These are phyloP conservation scores for Bipolaris victoriae DNA, from an alignment of 2,329 filamentous ascomycete species.

Conservation along the genomic window DNA sequence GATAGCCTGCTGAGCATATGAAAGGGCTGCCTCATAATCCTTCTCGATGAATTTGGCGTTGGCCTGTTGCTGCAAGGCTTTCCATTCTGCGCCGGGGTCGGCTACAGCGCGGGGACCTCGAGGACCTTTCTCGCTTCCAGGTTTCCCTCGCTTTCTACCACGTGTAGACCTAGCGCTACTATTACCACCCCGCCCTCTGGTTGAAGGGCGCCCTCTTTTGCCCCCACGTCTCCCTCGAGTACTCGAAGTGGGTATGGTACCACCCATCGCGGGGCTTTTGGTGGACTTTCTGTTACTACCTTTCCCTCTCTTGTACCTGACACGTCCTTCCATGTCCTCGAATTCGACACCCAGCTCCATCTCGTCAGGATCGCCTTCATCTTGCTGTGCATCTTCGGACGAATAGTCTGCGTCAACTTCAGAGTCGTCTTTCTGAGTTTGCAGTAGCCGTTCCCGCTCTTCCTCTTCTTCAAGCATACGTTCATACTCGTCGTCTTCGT, in stretches of 20 bases:
- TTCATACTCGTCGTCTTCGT: constrained; percentile 34
- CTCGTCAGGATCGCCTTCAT: constrained; percentile 43
- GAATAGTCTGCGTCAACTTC: constrained; percentile 47
- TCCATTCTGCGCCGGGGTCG: constrained; percentile 74
- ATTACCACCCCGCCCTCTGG: constrained; percentile 34
- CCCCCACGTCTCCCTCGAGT: constrained; percentile 26
- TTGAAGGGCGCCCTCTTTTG: constrained; percentile 34
- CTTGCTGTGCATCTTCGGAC: constrained; percentile 40
- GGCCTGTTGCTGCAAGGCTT: constrained; percentile 68
- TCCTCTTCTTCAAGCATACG: constrained; percentile 31
- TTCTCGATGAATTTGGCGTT: constrained; percentile 70
- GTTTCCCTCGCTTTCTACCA: constrained; percentile 30
- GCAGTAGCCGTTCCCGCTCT: constrained; percentile 39
- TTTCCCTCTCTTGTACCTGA: constrained; percentile 27
- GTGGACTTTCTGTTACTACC: constrained; percentile 6
- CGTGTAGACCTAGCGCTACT: constrained; percentile 25
- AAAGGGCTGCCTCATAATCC: constrained; percentile 59
- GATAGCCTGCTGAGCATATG: constrained; percentile 43
- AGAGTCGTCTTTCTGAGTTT: constrained; percentile 37
- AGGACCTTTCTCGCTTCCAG: constrained; percentile 39
- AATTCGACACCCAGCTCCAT: constrained; percentile 38
- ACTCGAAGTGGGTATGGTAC: constrained; percentile 14
- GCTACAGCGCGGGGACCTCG: constrained; percentile 62
- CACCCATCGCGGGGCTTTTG: not conserved
- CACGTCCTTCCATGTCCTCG: constrained; percentile 33